A percentile compares a stretch with the other conserved stretches of the same genome.
Conservation (phyloP, 23 red algal species). For the Gracilaria gracilis region DNA sequence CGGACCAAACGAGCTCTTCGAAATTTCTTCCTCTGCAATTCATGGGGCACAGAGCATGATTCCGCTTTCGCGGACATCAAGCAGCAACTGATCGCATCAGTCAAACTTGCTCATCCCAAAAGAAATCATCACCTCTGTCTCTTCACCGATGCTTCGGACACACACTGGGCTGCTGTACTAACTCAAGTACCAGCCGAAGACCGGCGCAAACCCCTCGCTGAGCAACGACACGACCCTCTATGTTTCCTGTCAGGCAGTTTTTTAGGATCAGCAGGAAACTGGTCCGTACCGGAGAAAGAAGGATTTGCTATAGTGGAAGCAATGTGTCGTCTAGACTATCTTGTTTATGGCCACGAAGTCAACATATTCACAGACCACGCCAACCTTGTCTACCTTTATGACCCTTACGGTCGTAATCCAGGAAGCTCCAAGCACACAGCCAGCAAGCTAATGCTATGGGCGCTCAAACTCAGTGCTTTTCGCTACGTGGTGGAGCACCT, state of each 20-base stretch:
- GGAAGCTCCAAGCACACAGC: neutral
- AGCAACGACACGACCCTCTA: constrained; percentile 13
- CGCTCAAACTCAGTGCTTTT: constrained; percentile 1
- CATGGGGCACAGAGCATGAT: constrained; percentile 41
- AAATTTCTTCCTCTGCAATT: neutral
- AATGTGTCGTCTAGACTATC: constrained; percentile 14
- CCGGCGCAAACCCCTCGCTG: neutral
- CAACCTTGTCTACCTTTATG: constrained; percentile 40
- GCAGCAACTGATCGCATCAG: neutral
- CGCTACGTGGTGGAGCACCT: neutral
- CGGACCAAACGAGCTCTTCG: neutral
- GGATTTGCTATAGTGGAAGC: constrained; percentile 42
- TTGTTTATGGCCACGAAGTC: neutral
- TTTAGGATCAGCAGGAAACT: constrained; percentile 13
- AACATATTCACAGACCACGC: constrained; percentile 37
- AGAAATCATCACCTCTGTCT: neutral
- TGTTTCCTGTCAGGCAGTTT: constrained; percentile 35
- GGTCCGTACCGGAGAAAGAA: constrained; percentile 38
- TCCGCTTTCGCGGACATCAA: constrained; percentile 23
- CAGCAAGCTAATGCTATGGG: constrained; percentile 41
- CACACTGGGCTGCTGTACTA: constrained; percentile 16
- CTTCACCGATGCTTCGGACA: constrained; percentile 34
- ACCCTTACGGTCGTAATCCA: constrained; percentile 27
- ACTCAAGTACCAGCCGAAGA: neutral
- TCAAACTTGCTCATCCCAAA: constrained; percentile 21